phyloP scores from a whole-genome alignment of 495 filamentous ascomycete genomes.

The Hypoxylon perforatum region DNA sequence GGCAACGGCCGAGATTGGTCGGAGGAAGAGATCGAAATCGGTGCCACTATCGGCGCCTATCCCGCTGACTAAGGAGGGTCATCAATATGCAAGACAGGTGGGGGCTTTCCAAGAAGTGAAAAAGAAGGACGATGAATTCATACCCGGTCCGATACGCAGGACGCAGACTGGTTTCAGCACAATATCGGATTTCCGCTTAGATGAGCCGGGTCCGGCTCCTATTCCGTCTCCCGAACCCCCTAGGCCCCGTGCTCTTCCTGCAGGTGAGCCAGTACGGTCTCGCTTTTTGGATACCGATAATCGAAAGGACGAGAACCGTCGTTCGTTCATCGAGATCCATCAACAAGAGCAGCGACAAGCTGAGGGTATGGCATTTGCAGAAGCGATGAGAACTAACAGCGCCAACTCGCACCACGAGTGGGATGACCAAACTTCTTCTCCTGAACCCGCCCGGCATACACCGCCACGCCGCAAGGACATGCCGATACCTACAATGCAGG shows the following conservation, averaged over 20 bases:
- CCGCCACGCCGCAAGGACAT: slow-evolving; percentile 28
- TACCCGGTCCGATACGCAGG: slow-evolving; percentile 53
- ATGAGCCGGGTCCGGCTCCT: slow-evolving; percentile 37
- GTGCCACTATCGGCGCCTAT: slow-evolving; percentile 40
- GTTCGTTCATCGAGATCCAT: slow-evolving; percentile 66
- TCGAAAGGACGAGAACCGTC: slow-evolving; percentile 55
- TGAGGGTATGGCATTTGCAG: slow-evolving; percentile 75
- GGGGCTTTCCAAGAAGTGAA: slow-evolving; percentile 34
- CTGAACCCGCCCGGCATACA: slow-evolving; percentile 33
- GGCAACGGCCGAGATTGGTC: slow-evolving; percentile 74
- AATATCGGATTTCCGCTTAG: slow-evolving; percentile 36
- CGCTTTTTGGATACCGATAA: slow-evolving; percentile 47
- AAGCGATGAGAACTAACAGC: slow-evolving; percentile 54
- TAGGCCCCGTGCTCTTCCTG: slow-evolving; percentile 38
- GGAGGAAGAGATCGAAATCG: slow-evolving; percentile 58
- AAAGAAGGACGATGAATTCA: slow-evolving; percentile 45
- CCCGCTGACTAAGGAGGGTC: slow-evolving; percentile 37
- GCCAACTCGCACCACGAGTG: slow-evolving; percentile 40
- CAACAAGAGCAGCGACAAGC: slow-evolving; percentile 77
- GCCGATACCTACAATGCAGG: slow-evolving; percentile 29
- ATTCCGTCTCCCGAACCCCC: slow-evolving; percentile 34
- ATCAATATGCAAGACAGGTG: slow-evolving; percentile 33
- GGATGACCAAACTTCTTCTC: slow-evolving; percentile 43
- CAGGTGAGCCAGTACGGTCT: slow-evolving; percentile 40
- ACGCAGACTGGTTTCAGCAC: slow-evolving; percentile 61